Conservation (phyloP, 257 asterid genomes). For the Marsdenia floribunda region DNA sequence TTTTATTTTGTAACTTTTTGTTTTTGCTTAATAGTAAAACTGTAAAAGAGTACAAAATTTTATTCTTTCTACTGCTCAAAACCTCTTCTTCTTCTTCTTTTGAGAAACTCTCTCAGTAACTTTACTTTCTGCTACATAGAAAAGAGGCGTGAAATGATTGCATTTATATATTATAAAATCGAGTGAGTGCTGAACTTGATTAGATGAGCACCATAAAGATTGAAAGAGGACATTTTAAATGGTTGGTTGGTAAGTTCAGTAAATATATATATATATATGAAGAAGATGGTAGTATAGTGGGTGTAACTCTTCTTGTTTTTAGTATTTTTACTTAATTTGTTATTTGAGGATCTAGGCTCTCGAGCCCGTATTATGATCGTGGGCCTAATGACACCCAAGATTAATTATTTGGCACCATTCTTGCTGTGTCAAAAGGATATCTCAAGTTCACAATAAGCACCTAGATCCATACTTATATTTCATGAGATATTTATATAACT, state of each 20-base stretch:
- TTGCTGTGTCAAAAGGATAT: too few species aligned
- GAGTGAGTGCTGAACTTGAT: background rate
- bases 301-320: too few species aligned
- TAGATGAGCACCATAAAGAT: slow-evolving; percentile 2
- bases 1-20: background rate
- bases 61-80: background rate
- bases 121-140: background rate
- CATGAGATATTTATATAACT: too few species aligned
- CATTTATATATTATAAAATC: background rate
- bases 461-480: too few species aligned
- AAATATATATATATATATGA: background rate
- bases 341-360: too few species aligned
- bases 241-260: background rate
- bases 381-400: too few species aligned
- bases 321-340: too few species aligned
- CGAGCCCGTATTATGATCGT: too few species aligned
- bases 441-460: too few species aligned
- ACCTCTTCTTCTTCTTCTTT: background rate
- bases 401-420: too few species aligned
- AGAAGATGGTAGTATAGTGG: too few species aligned
- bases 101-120: background rate
- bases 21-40: background rate
- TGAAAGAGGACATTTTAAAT: background rate
- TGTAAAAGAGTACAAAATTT: background rate
- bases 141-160: background rate